These are phyloP conservation scores for Wickerhamiella lipophila DNA, from an alignment of 805 yeast species.

Conservation along the genomic window DNA sequence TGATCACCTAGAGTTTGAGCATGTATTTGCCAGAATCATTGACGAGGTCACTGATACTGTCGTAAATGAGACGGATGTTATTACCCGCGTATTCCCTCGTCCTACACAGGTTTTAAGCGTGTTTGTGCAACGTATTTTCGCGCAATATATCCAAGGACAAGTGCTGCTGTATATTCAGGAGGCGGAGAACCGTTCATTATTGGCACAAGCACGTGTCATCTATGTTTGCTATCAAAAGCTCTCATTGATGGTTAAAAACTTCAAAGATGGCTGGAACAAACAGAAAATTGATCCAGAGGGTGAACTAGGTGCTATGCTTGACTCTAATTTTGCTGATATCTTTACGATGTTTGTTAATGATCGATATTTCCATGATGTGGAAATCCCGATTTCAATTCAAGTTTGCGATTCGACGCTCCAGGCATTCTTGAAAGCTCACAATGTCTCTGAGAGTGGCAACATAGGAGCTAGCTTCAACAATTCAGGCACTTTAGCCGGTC, in stretches of 20 bases:
- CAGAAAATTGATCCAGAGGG: conserved; percentile 29
- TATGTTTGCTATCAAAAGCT: conserved; percentile 52
- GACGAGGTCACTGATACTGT: conserved; percentile 47
- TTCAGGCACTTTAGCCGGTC: too few species aligned
- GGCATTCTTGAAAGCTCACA: conserved; percentile 33
- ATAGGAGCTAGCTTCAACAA: background rate
- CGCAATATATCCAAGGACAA: conserved; percentile 43
- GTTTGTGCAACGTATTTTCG: conserved; percentile 64
- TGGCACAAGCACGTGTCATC: conserved; percentile 65
- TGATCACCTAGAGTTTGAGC: conserved; percentile 38
- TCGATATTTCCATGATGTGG: conserved; percentile 43
- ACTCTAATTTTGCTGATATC: conserved; percentile 58
- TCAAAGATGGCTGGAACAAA: conserved; percentile 43
- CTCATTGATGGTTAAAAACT: conserved; percentile 47
- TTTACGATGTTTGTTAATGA: conserved; percentile 60
- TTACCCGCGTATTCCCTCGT: conserved; percentile 56
- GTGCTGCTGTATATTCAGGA: conserved; percentile 44
- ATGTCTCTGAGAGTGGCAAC: conserved; percentile 21
- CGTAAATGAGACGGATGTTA: conserved; percentile 58
- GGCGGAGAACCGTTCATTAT: conserved; percentile 48
- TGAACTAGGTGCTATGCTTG: conserved; percentile 39
- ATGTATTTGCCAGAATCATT: conserved; percentile 39
- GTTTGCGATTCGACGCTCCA: conserved; percentile 32
- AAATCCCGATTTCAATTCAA: conserved; percentile 14
- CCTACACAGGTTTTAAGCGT: conserved; percentile 56